A percentile compares a stretch with the other conserved stretches of the same genome.
Evolutionary conservation across 352 stramenopile species (phyloP).

Genomic region (Globisporangium irregulare): DNA sequence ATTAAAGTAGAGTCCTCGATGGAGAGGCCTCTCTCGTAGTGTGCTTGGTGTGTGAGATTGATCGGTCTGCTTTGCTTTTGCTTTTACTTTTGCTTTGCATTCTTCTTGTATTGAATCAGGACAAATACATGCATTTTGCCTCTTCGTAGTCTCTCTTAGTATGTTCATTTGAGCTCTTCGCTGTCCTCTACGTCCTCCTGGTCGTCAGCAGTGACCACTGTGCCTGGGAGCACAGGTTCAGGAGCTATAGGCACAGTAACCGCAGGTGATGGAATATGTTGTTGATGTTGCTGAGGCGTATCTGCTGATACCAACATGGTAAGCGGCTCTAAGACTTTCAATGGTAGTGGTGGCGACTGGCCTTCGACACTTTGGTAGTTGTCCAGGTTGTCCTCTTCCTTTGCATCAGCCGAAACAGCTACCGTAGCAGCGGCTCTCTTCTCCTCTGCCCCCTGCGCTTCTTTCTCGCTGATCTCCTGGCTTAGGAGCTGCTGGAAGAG

Average conservation of each 20-base stretch:
- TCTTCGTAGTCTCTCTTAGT: constrained; percentile 10
- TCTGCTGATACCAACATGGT: not conserved
- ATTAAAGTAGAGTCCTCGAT: not conserved
- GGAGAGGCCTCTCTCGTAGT: not conserved
- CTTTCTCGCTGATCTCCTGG: constrained; percentile 30
- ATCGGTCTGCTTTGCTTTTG: not conserved
- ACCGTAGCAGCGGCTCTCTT: not conserved
- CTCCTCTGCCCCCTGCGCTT: not conserved
- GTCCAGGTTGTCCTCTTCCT: not conserved
- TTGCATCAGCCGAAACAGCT: not conserved
- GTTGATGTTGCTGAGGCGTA: not conserved
- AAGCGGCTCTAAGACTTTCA: not conserved
- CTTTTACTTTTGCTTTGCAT: not conserved
- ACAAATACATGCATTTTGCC: constrained; percentile 9
- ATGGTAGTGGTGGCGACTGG: not conserved
- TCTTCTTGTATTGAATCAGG: not conserved
- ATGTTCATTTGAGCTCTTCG: not conserved
- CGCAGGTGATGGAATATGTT: not conserved
- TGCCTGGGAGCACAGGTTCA: constrained; percentile 19
- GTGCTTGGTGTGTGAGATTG: not conserved
- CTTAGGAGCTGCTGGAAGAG: constrained; percentile 33
- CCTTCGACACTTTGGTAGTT: not conserved
- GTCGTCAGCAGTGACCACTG: constrained; percentile 16
- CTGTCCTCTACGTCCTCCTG: constrained; percentile 2
- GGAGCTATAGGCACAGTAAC: not conserved